Evolutionary conservation across 345 rosid genomes (phyloP), one percentile per base, ranked within the genome.

Genomic region (Clausena lansium): DNA sequence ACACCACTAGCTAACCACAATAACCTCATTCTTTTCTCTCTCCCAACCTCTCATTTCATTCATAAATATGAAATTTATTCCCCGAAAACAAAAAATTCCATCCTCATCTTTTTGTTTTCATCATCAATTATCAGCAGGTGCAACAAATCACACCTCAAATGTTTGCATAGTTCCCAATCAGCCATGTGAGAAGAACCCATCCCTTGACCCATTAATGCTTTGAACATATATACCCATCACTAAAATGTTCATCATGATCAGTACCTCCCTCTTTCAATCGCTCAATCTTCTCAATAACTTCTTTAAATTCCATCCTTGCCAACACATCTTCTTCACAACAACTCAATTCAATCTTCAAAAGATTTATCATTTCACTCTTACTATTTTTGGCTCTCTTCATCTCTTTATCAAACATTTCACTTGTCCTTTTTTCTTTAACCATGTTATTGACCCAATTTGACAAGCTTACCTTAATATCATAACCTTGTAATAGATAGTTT

Each of bases 271-370:
- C 92, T 78, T 45, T 81, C 70, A 93, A 60, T 60, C 76, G 58
- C 79, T 82, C 91, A 72, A 90, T 83, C 81, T 82, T 81, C 41
- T 86, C 86, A 30, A 85, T 81, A 3, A 85, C 91, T 25, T 89
- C 89, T 39, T 67, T 80, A 81, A 93, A 76, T 36, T 82, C 90
- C 55, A 83, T 72, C 64, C 95, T 83, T 32, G 79, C 74, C 54
- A 87, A 91, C 9, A 52, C 78, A 72, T 91, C 95, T 58, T 87
- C 91, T 71, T 88, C 92, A 14, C 94, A 92, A 73, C 97, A 92
- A 71, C 91, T 86, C 88, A 92, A 81, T 22, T 90, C 97, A 10
- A 92, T 85, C 86, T 89, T 92, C 85, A 92, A 80, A 2, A 92
- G 81, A 32, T 68, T 85, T 36, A 91, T 78, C 95, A 91, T 87